Percentiles rank a stretch among this genome's conserved stretches.
Conservation (phyloP, 305 asterid genomes). For the Fraxinus baroniana region DNA sequence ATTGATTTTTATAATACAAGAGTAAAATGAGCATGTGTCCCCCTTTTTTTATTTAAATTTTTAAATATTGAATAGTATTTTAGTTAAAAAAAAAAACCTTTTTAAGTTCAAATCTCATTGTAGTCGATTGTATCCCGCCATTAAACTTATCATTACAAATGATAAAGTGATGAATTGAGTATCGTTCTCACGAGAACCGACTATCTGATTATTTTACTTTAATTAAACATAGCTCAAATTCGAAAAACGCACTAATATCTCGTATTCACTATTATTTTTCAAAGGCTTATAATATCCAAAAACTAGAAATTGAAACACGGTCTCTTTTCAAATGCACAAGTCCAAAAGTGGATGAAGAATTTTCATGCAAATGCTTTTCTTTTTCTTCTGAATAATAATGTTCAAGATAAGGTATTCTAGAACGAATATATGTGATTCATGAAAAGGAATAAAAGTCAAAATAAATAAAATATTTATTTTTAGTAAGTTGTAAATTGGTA, state of each 20-base stretch:
- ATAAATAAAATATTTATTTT: not conserved
- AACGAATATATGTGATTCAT: not conserved
- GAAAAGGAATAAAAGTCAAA: not conserved
- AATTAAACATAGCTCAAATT: not conserved
- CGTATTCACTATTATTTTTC: no score
- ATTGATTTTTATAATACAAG: not conserved
- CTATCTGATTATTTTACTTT: not conserved
- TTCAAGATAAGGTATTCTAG: not conserved
- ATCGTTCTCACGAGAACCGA: not conserved
- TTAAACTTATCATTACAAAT: not conserved
- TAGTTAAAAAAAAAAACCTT: not conserved
- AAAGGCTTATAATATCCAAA: no score
- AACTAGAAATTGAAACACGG: no score
- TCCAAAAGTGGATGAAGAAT: not conserved
- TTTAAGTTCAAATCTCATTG: not conserved
- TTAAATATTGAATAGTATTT: not conserved
- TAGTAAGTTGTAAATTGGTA: not conserved
- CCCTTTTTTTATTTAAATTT: not conserved
- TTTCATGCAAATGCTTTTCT: not conserved
- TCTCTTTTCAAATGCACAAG: no score
- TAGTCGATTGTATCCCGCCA: not conserved
- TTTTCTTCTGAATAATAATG: not conserved
- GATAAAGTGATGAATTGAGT: not conserved
- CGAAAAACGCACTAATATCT: no score
- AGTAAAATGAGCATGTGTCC: not conserved